Base-by-base conservation (phyloP, 345 rosid species). In the Triadica sebifera region DNA sequence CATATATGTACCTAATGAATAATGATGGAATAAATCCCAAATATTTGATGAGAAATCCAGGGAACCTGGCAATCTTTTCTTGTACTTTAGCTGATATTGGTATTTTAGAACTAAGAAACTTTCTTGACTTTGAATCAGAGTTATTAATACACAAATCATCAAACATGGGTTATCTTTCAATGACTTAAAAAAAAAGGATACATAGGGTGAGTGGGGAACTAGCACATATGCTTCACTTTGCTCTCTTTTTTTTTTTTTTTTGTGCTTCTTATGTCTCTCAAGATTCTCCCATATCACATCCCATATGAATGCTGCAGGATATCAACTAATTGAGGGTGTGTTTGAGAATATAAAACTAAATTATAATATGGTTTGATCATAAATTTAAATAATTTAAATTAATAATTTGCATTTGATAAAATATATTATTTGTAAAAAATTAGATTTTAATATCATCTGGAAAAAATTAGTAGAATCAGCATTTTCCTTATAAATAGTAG, bases 211-310 rank as follows among this genome's bases (percentile, higher is more conserved):
- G 34, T 20, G 47, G 38, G 63, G 73, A 69, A 51, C 64, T 53
- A 46, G 79, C 77, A 81, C 77, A 81, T 81, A 81, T 81, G 81
- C 84, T 72, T 72, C 74, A n/a, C 73, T 75, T 80, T 53, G 43
- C 56, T 45, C 11, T n/a, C 19, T 67, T 24, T 65, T 52, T 24
- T 61, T 1, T 9, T 12, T 11, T 11, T 8, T 20, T 12, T 37
- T n/a, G n/a, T n/a, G n/a, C n/a, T n/a, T n/a, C n/a, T n/a, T n/a
- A n/a, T 66, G 69, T 57, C 57, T 71, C 69, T 62, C 71, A 0
- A 13, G 56, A 74, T 74, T 74, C 72, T 70, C 59, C 43, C 6
- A n/a, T 25, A 8, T 71, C 50, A 6, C 38, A 46, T 60, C 45
- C 41, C 5, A 16, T 63, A 7, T 46, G 1, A 20, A 22, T 66